These are phyloP conservation scores for Pseudogymnoascus sp. DNA, from an alignment of 2,329 filamentous ascomycete genomes.

Conservation along the genomic window DNA sequence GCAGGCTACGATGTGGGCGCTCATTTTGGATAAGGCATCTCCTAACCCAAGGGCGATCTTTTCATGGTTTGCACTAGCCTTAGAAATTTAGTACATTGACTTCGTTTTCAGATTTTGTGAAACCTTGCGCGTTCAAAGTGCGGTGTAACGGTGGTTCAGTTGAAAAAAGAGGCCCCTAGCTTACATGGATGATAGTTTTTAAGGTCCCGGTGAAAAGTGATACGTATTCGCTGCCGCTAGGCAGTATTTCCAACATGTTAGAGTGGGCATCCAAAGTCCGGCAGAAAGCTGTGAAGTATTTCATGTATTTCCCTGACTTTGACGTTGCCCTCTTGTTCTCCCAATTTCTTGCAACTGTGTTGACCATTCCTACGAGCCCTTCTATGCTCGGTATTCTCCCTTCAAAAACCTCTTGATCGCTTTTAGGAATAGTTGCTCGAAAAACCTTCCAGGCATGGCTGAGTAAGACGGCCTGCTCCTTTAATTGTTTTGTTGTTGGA, in stretches of 20 bases:
- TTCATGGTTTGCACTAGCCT: constrained; percentile 21
- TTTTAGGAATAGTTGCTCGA: constrained; percentile 11
- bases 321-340: constrained; percentile 15
- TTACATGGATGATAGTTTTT: constrained; percentile 21
- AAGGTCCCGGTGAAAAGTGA: constrained; percentile 21
- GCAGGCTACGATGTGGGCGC: constrained; percentile 19
- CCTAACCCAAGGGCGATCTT: constrained; percentile 18
- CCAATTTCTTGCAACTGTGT: constrained; percentile 15
- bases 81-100: background rate
- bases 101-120: background rate
- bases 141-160: background rate
- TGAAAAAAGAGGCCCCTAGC: constrained; percentile 8
- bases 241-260: constrained; percentile 19
- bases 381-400: constrained; percentile 14
- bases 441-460: constrained; percentile 17
- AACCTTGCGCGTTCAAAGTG: background rate
- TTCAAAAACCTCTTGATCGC: constrained; percentile 15
- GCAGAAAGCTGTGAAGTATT: constrained; percentile 17
- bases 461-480: constrained; percentile 13
- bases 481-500: constrained; percentile 14
- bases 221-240: constrained; percentile 20
- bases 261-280: constrained; percentile 17
- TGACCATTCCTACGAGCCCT: constrained; percentile 17
- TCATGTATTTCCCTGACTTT: constrained; percentile 16
- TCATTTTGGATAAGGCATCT: constrained; percentile 20